These are phyloP conservation scores for Neopestalotiopsis rosae DNA, from an alignment of 2,329 filamentous ascomycete species.

Conservation along the genomic window DNA sequence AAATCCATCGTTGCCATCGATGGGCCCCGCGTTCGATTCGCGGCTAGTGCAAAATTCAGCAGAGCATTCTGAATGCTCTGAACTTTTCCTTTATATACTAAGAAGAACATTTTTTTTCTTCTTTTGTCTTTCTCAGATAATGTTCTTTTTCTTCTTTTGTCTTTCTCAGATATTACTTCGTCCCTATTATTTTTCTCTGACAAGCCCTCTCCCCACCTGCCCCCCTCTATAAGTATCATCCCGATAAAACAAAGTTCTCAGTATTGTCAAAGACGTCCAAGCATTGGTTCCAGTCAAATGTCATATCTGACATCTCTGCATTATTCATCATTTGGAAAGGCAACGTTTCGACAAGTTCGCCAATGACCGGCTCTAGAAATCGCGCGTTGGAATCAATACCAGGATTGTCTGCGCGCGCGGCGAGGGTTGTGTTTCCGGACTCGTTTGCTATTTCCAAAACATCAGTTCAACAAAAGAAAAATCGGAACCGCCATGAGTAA, in stretches of 20 bases:
- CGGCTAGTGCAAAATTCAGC: conserved; percentile 33
- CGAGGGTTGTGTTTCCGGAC: neutral
- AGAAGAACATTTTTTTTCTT: too few species aligned
- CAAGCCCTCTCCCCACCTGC: neutral
- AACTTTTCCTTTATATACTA: too few species aligned
- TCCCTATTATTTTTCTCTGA: neutral
- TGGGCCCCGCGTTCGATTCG: conserved; percentile 54
- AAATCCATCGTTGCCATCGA: conserved; percentile 61
- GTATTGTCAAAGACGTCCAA: neutral
- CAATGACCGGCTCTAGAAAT: neutral
- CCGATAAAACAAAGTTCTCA: neutral
- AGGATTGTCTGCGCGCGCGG: neutral
- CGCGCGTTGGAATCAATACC: neutral
- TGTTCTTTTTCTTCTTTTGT: too few species aligned
- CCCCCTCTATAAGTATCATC: too few species aligned
- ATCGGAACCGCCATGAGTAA: neutral
- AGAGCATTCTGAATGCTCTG: too few species aligned
- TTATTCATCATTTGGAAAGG: neutral
- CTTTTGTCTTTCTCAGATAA: too few species aligned
- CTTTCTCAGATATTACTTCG: neutral
- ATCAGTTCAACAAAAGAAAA: neutral
- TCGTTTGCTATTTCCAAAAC: neutral
- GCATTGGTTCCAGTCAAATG: conserved; percentile 1
- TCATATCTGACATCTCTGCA: neutral
- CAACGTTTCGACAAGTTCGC: neutral